Evolutionary conservation across 2,329 filamentous ascomycete species (phyloP).

Genomic region (Corinectria fuckeliana): DNA sequence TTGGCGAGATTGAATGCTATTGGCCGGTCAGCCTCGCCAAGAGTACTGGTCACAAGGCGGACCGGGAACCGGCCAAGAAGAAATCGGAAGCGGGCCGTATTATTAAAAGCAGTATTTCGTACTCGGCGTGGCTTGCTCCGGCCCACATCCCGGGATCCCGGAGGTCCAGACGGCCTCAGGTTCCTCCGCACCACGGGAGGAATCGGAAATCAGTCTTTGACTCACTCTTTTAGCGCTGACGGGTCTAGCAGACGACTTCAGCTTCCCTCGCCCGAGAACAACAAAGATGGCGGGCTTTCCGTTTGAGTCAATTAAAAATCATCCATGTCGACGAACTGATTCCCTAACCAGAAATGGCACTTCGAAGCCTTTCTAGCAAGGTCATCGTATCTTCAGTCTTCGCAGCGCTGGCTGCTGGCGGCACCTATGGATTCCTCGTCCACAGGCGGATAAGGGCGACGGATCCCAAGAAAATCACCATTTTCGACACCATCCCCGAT

Average conservation of each 20-base stretch:
- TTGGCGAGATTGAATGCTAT: no score
- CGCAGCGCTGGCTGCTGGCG: constrained; percentile 16
- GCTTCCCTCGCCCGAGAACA: constrained; percentile 6
- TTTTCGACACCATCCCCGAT: constrained; percentile 25
- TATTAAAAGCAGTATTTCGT: neutral
- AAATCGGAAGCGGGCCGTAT: neutral
- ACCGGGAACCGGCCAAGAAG: neutral
- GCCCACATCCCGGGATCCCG: neutral
- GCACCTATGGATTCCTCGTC: constrained; percentile 26
- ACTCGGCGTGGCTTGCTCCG: neutral
- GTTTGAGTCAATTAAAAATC: neutral
- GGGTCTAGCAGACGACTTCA: neutral
- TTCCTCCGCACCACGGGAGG: constrained; percentile 3
- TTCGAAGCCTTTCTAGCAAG: constrained; percentile 20
- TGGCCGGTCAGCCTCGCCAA: no score
- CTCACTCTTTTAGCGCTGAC: neutral
- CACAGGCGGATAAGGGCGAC: constrained; percentile 15
- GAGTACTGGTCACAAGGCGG: no score
- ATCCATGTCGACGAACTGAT: no score
- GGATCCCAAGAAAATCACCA: constrained; percentile 25
- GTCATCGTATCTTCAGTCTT: constrained; percentile 23
- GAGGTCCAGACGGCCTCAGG: no score
- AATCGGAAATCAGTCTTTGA: constrained; percentile 1
- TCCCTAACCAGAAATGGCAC: constrained; percentile 18
- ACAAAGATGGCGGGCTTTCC: neutral